Evolutionary conservation across 805 yeast genomes (phyloP), one percentile per base, ranked within the genome.

Genomic region (Monosporozyma aerobia): DNA sequence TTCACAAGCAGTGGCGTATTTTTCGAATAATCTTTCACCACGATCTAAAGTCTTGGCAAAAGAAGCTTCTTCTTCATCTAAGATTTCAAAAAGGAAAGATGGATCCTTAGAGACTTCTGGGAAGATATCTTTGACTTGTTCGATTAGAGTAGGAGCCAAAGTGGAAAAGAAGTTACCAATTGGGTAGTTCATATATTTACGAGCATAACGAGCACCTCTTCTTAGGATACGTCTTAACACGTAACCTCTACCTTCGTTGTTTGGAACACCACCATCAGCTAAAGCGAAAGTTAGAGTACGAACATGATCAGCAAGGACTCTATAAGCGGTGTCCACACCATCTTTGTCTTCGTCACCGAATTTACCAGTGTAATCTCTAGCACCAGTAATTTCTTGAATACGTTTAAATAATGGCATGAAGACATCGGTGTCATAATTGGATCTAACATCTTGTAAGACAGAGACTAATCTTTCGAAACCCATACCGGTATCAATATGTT

Each of bases 211-310:
- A 41, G 97, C 88, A 65, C 99, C 99, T 77, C 99, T 86, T 77
- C 99, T 86, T 65, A 94, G 77, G 61, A 94, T 90, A 76, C 99
- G 86, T 75, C 99, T 85, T 69, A 94, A 76, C 45, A 94, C 99
- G 66, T 94, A 94, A 63, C 99, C 99, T 74, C 99, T 85, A 63
- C 99, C 99, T 68, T 94, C 99, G 66, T 90, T 94, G 74, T 94
- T 94, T 67, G 99, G 99, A 53, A 94, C 97, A 66, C 99, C 99
- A 65, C 99, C 99, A 70, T 94, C 99, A 41, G 96, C 87, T 55
- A 94, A 78, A 49, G 99, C 97, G 71, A 94, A 88, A 2, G 96
- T 88, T 68, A 94, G 78, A 27, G 99, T 94, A 73, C 99, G 85
- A 39, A 94, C 97, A 69, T 94, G 99, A 73, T 94, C 99, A 52